These are phyloP conservation scores for Metroxylon sagu DNA, from an alignment of 176 grass and related monocot species.

Conservation along the genomic window DNA sequence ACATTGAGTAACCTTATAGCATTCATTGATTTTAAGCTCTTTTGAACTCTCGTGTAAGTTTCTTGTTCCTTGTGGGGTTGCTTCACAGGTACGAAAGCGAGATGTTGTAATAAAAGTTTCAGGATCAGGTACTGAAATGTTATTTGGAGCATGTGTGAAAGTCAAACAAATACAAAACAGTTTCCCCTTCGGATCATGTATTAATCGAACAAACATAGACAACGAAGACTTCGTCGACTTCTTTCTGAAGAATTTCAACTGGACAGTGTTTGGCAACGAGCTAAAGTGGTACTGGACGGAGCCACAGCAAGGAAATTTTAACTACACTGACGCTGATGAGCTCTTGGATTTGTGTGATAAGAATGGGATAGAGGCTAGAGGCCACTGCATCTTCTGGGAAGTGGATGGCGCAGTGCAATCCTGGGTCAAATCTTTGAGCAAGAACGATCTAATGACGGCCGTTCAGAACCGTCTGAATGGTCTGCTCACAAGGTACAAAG, in stretches of 20 bases:
- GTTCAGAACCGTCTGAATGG: slow-evolving; percentile 40
- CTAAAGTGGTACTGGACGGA: slow-evolving; percentile 98
- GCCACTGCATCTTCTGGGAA: slow-evolving; percentile 97
- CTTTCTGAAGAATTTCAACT: slow-evolving; percentile 77
- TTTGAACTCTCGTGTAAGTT: background rate
- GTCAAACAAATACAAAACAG: slow-evolving; percentile 62
- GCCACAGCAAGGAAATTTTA: slow-evolving; percentile 52
- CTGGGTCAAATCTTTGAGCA: slow-evolving; percentile 53
- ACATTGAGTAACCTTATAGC: background rate
- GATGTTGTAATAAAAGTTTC: slow-evolving; percentile 68
- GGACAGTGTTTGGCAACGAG: slow-evolving; percentile 90
- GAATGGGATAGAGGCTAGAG: slow-evolving; percentile 47
- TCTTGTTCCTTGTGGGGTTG: background rate
- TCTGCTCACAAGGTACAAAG: slow-evolving; percentile 69
- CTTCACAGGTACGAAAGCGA: slow-evolving; percentile 44
- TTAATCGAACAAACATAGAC: slow-evolving; percentile 75
- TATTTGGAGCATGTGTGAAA: slow-evolving; percentile 20
- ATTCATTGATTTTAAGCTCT: too few species aligned
- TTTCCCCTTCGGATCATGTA: slow-evolving; percentile 78
- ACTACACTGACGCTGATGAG: slow-evolving; percentile 77
- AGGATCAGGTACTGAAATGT: background rate
- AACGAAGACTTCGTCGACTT: slow-evolving; percentile 89
- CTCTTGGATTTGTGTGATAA: slow-evolving; percentile 70
- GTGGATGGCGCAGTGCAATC: slow-evolving; percentile 53
- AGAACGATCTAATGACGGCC: slow-evolving; percentile 43